Evolutionary conservation across 768 basidiomycete species (phyloP).

Genomic region (Tricholoma saponaceum): DNA sequence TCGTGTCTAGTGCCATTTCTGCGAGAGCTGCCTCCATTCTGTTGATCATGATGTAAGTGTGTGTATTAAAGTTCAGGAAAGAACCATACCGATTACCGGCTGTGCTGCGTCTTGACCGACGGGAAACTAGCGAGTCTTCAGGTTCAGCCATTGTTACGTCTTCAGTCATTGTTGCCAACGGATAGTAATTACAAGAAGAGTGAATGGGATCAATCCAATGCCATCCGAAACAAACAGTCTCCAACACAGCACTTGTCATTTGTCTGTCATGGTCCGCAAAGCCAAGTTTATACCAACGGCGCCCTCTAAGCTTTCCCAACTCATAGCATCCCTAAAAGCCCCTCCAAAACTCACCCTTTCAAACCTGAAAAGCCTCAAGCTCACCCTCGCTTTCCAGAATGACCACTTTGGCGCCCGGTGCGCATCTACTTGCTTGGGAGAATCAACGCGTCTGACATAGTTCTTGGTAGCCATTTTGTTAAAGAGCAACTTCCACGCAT

Average conservation of each 20-base stretch:
- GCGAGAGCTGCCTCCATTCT: slow-evolving; percentile 81
- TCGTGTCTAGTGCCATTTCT: slow-evolving; percentile 57
- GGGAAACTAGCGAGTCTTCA: slow-evolving; percentile 46
- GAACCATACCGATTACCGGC: slow-evolving; percentile 68
- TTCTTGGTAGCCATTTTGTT: slow-evolving; percentile 60
- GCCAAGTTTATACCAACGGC: slow-evolving; percentile 23
- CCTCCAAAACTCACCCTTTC: slow-evolving; percentile 47
- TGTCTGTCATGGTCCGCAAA: slow-evolving; percentile 18
- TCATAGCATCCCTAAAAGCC: slow-evolving; percentile 47
- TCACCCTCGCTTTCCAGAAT: slow-evolving; percentile 57
- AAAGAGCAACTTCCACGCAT: slow-evolving; percentile 78
- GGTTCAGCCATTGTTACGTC: slow-evolving; percentile 19
- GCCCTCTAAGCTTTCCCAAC: slow-evolving; percentile 50
- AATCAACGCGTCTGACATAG: neutral
- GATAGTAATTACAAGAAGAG: neutral
- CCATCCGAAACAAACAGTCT: slow-evolving; percentile 8
- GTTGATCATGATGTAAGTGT: slow-evolving; percentile 9
- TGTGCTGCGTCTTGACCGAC: slow-evolving; percentile 66
- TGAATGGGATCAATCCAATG: neutral
- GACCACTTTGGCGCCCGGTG: slow-evolving; percentile 77
- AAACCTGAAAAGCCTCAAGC: slow-evolving; percentile 46
- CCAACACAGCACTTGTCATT: slow-evolving; percentile 2
- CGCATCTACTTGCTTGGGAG: slow-evolving; percentile 15
- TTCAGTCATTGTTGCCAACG: slow-evolving; percentile 1
- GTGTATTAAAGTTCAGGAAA: neutral